phyloP scores from a whole-genome alignment of 495 filamentous ascomycete genomes.

The Rhypophila decipiens region DNA sequence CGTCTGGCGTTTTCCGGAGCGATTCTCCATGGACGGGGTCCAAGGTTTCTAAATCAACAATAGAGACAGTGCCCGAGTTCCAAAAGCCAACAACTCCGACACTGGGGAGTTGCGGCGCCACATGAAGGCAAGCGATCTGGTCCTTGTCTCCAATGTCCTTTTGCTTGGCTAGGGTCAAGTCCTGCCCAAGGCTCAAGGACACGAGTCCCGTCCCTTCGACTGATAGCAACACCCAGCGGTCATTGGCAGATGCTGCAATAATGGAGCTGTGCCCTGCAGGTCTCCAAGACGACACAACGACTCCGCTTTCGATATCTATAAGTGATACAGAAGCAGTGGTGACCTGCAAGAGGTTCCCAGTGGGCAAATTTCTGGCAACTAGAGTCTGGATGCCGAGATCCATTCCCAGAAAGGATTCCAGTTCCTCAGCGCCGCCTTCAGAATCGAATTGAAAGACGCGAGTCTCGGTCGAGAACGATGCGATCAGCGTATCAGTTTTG shows the following conservation, averaged over 20 bases:
- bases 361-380: slow-evolving; percentile 55
- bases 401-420: slow-evolving; percentile 67
- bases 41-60: slow-evolving; percentile 60
- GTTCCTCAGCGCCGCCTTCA: slow-evolving; percentile 78
- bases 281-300: slow-evolving; percentile 62
- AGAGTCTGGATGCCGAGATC: slow-evolving; percentile 66
- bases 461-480: slow-evolving; percentile 79
- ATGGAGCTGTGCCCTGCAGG: slow-evolving; percentile 54
- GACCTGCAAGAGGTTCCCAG: slow-evolving; percentile 67
- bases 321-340: slow-evolving; percentile 58
- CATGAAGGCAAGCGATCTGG: slow-evolving; percentile 78
- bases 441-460: slow-evolving; percentile 70
- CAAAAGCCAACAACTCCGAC: slow-evolving; percentile 81
- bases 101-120: slow-evolving; percentile 31
- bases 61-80: slow-evolving; percentile 63
- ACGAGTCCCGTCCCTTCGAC: slow-evolving; percentile 62
- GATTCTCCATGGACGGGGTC: slow-evolving; percentile 40
- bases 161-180: slow-evolving; percentile 48
- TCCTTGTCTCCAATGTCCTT: slow-evolving; percentile 56
- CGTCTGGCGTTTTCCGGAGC: slow-evolving; percentile 52
- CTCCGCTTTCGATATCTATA: slow-evolving; percentile 62
- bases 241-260: slow-evolving; percentile 70
- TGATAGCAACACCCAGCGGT: slow-evolving; percentile 61
- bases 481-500: slow-evolving; percentile 62
- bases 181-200: slow-evolving; percentile 55